Evolutionary conservation across 805 yeast genomes (phyloP), one percentile per base, ranked within the genome.

Genomic region (Suhomyces sp.): DNA sequence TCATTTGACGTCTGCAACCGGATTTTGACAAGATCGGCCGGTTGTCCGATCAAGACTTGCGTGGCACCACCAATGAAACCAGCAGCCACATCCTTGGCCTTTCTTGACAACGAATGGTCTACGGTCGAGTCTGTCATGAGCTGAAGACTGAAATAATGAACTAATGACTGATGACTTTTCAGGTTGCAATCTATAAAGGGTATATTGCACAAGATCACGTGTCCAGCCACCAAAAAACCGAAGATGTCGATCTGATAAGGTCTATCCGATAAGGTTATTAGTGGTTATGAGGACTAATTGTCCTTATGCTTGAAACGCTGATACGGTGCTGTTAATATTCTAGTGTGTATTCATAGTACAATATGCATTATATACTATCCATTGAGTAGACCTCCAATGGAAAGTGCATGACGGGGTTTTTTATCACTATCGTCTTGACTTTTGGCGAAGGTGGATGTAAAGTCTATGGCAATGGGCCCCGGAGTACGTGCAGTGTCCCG

Each of bases 41-140:
- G 79, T 55, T 75, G 79, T 13, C 79, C 79, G 35, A 75, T 75
- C 43, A 75, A 65, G 13, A 75, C 79, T 56, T 75, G 79, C 2
- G 78, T 70, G 29, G 78, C 78, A 6, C 79, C 79, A 2, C 79
- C 79, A 5, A 75, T 62, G 53, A 75, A 75, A 1, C 79, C 79
- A 12, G 79, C 78, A 3, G 74, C 64, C 5, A 74, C 62, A 53
- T 75, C 79, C 53, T 75, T 75, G 25, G 59, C 65, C 51, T 75
- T 75, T 49, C 79, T 55, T 3, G 63, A 51, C 25, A 69, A 48
- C 1, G 78, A 73, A 13, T 62, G 62, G 56, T 75, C 79, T 5
- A 74, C 60, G 4, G 19, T 65, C 22, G 44, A 27, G 27, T 56
- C 55, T 8, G 56, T 40, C 60, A 56, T 57, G 22, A 33, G 48